A percentile compares a stretch with the other conserved stretches of the same genome.
phyloP scores from a whole-genome alignment of 768 basidiomycete genomes.

The Phanerochaete carnosa region DNA sequence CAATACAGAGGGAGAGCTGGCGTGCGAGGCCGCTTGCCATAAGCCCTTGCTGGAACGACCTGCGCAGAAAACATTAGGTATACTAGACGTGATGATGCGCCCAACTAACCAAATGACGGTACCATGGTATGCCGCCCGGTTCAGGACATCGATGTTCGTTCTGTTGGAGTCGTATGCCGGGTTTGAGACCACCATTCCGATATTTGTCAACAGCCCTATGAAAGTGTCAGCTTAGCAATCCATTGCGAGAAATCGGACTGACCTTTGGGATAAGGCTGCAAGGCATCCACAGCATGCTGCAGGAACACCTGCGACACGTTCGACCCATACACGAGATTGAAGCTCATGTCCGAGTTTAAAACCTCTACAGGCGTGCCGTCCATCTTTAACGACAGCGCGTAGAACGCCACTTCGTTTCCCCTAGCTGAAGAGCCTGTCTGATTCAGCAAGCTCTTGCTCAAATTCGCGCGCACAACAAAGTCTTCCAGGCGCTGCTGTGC shows the following conservation, averaged over 20 bases:
- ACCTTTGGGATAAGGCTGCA: slow-evolving; percentile 44
- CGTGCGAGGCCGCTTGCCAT: slow-evolving; percentile 40
- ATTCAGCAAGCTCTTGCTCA: slow-evolving; percentile 29
- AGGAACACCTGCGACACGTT: slow-evolving; percentile 36
- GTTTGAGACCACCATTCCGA: slow-evolving; percentile 47
- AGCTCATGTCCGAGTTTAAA: slow-evolving; percentile 40
- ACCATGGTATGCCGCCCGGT: slow-evolving; percentile 35
- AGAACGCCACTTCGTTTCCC: slow-evolving; percentile 30
- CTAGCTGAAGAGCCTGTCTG: not conserved
- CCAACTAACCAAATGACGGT: slow-evolving; percentile 34
- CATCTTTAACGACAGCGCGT: slow-evolving; percentile 35
- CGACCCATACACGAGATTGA: slow-evolving; percentile 36
- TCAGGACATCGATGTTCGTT: slow-evolving; percentile 35
- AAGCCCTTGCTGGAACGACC: slow-evolving; percentile 42
- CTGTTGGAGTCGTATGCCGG: slow-evolving; percentile 38
- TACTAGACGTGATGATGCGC: too few relatives aligned
- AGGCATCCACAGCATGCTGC: slow-evolving; percentile 34
- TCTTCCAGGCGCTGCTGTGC: slow-evolving; percentile 32
- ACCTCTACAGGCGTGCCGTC: slow-evolving; percentile 41
- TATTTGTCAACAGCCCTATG: slow-evolving; percentile 39
- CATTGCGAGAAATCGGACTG: not conserved
- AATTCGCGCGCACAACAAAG: slow-evolving; percentile 33
- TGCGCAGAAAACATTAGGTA: slow-evolving; percentile 3
- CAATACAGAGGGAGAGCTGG: slow-evolving; percentile 17
- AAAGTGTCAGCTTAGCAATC: not conserved